These are phyloP conservation scores for Chlamydomonas incerta DNA, from an alignment of 139 green algal species.

Conservation along the genomic window DNA sequence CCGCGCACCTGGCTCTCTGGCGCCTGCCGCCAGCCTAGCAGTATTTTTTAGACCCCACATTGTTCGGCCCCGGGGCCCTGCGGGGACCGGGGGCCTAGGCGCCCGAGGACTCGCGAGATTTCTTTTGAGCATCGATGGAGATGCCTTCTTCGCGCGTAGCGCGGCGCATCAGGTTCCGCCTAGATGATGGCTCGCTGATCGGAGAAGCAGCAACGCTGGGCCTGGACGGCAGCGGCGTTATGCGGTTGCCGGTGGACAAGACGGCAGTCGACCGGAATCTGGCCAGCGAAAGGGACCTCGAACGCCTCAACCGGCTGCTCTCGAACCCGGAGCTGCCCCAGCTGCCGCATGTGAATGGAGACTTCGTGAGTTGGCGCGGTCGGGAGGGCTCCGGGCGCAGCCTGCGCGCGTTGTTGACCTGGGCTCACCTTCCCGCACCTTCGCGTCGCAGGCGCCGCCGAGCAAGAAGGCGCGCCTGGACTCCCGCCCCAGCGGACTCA, in stretches of 20 bases:
- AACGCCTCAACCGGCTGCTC: slow-evolving; percentile 38
- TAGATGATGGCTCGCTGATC: slow-evolving; percentile 42
- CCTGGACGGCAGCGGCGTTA: not conserved
- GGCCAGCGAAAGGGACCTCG: slow-evolving; percentile 11
- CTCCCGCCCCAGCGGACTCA: slow-evolving; percentile 10
- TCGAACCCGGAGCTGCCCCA: slow-evolving; percentile 9
- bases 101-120: not conserved
- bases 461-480: slow-evolving; percentile 40
- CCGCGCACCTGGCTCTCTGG: too few relatives aligned
- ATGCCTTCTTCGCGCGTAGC: not conserved
- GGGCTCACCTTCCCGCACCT: slow-evolving; percentile 2
- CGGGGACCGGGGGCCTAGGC: too few relatives aligned
- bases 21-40: too few relatives aligned
- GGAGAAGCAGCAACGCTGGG: slow-evolving; percentile 7
- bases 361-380: not conserved
- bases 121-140: too few relatives aligned
- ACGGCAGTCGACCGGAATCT: not conserved
- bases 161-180: slow-evolving; percentile 33
- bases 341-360: not conserved
- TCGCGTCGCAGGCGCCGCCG: not conserved
- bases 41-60: too few relatives aligned
- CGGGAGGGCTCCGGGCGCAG: not conserved
- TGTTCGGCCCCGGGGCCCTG: too few relatives aligned
- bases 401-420: not conserved
- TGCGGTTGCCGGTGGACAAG: slow-evolving; percentile 27